Evolutionary conservation across 306 rosid species (phyloP).

Genomic region (Quercus rubra): DNA sequence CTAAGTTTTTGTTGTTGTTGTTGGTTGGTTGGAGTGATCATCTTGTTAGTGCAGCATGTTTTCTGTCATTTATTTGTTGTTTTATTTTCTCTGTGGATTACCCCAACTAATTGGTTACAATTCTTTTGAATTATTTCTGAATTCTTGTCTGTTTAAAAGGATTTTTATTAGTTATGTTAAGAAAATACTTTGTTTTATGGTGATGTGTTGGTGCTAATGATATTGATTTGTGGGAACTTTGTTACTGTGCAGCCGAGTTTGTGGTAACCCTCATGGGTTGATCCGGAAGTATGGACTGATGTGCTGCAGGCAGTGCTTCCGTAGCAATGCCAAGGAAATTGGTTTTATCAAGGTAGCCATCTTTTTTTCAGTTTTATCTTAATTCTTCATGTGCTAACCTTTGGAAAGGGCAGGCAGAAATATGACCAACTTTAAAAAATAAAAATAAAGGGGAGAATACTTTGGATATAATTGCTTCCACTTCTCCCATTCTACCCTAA

Average conservation of each 20-base stretch:
- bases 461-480: not conserved
- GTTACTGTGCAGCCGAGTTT: conserved; percentile 43
- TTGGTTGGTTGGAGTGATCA: too few relatives aligned
- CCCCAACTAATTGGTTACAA: not conserved
- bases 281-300: conserved; percentile 51
- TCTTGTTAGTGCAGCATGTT: not conserved
- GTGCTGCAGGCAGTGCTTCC: conserved; percentile 69
- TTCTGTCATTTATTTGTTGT: not conserved
- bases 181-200: not conserved
- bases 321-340: conserved; percentile 62
- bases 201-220: not conserved
- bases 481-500: not conserved
- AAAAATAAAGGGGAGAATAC: not conserved
- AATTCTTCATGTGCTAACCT: not conserved
- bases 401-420: not conserved
- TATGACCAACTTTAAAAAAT: too few relatives aligned
- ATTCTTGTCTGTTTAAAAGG: not conserved
- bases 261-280: conserved; percentile 59
- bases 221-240: not conserved
- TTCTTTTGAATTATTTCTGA: not conserved
- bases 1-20: too few relatives aligned
- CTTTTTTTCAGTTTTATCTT: not conserved
- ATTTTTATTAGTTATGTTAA: not conserved
- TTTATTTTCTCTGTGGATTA: not conserved
- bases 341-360: conserved; percentile 47